Percentiles rank a stretch among this genome's conserved stretches.
Conservation (phyloP, 164 flowering plant species). For the Sedum album region DNA sequence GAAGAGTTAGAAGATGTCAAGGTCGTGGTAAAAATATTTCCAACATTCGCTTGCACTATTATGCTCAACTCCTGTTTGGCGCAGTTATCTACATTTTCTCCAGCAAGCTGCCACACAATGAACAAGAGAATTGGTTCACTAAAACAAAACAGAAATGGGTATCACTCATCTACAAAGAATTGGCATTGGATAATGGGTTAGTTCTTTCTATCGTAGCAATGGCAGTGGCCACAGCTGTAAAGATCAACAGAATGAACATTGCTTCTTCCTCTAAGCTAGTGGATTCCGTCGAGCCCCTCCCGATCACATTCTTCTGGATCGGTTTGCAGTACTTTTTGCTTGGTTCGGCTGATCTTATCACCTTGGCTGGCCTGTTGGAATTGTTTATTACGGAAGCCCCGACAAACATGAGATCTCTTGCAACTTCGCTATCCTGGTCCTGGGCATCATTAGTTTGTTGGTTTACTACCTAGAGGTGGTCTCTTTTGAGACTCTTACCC, state of each 20-base stretch:
- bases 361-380: constrained; percentile 62
- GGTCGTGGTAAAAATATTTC: constrained; percentile 46
- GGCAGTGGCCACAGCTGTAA: constrained; percentile 80
- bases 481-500: too few species aligned
- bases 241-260: constrained; percentile 39
- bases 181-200: constrained; percentile 67
- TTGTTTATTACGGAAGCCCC: constrained; percentile 74
- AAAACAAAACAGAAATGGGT: constrained; percentile 66
- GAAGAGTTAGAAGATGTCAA: constrained; percentile 73
- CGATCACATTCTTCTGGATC: constrained; percentile 63
- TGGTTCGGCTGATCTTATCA: constrained; percentile 58
- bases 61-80: constrained; percentile 93
- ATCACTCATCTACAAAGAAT: constrained; percentile 74
- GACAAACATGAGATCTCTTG: constrained; percentile 55
- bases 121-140: constrained; percentile 61
- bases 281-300: constrained; percentile 28
- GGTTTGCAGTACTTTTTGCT: constrained; percentile 45
- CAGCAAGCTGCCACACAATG: constrained; percentile 94
- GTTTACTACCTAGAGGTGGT: constrained; percentile 59
- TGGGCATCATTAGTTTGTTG: constrained; percentile 58
- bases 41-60: constrained; percentile 71
- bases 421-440: constrained; percentile 60
- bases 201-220: constrained; percentile 66
- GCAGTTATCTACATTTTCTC: constrained; percentile 91
- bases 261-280: constrained; percentile 22